phyloP scores from a whole-genome alignment of 495 filamentous ascomycete species.

The Clavariopsis aquatica region DNA sequence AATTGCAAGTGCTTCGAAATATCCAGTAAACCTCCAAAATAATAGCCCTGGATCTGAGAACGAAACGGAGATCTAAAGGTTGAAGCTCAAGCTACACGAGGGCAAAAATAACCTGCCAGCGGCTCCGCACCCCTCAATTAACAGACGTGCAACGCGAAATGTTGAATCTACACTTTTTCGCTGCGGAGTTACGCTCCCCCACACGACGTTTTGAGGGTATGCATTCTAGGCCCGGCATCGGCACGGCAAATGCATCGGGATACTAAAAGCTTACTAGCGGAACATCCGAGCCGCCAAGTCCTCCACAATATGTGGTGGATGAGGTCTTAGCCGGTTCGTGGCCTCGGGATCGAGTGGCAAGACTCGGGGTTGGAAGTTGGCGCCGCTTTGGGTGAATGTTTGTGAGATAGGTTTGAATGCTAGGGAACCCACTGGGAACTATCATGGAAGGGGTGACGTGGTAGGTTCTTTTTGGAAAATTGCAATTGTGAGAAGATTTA shows the following conservation, averaged over 20 bases:
- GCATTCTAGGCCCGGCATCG: slow-evolving; percentile 15
- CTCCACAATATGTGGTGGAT: slow-evolving; percentile 11
- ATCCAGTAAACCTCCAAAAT: background rate
- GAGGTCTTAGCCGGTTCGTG: slow-evolving; percentile 17
- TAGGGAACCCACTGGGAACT: background rate
- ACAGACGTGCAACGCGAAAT: slow-evolving; percentile 1
- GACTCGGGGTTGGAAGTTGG: background rate
- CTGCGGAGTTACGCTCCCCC: slow-evolving; percentile 27
- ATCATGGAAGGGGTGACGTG: background rate
- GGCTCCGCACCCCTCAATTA: slow-evolving; percentile 29
- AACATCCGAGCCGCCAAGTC: slow-evolving; percentile 9
- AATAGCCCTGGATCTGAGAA: background rate
- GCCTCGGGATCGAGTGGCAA: background rate
- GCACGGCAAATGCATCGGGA: too few species aligned
- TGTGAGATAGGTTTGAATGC: background rate
- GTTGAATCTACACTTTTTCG: slow-evolving; percentile 1
- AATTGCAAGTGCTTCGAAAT: background rate
- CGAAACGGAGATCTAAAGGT: background rate
- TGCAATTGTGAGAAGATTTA: background rate
- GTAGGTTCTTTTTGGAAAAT: background rate
- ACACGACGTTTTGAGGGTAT: slow-evolving; percentile 24
- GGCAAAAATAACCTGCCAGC: background rate
- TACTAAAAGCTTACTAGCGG: slow-evolving; percentile 18
- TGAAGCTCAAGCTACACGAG: background rate
- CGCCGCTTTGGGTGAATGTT: background rate